Evolutionary conservation across 306 rosid species (phyloP).

Genomic region (Lathyrus tuberosus): DNA sequence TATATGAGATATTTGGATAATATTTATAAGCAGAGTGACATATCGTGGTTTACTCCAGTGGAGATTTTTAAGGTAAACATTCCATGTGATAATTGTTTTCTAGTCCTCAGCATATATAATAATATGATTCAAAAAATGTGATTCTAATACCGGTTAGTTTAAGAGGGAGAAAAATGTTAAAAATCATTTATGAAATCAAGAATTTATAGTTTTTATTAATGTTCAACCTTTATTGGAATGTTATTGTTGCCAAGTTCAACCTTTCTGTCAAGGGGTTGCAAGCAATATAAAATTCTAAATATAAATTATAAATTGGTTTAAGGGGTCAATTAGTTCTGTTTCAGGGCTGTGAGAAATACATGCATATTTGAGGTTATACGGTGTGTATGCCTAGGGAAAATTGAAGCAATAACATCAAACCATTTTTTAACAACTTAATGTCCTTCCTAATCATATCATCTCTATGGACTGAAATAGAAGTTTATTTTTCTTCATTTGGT

Average conservation of each 20-base stretch:
- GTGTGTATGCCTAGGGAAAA: not conserved
- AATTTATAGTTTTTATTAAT: conserved; percentile 2
- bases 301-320: conserved; percentile 12
- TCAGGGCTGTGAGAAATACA: conserved; percentile 12
- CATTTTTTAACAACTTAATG: not conserved
- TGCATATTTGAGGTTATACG: conserved; percentile 9
- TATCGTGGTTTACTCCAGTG: conserved; percentile 95
- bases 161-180: not conserved
- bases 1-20: conserved; percentile 80
- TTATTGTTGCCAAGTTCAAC: conserved; percentile 24
- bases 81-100: conserved; percentile 27
- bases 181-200: not conserved
- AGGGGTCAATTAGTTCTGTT: conserved; percentile 16
- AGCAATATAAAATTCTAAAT: conserved; percentile 13
- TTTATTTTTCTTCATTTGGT: not conserved
- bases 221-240: conserved; percentile 21
- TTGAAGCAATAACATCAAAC: not conserved
- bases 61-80: conserved; percentile 80
- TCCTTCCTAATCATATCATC: not conserved
- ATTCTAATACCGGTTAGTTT: conserved; percentile 12
- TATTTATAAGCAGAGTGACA: conserved; percentile 75
- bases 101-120: not conserved
- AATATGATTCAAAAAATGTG: conserved; percentile 15
- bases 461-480: not conserved
- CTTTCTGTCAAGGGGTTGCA: conserved; percentile 25